These are phyloP conservation scores for Hirsutella thompsonii DNA, from an alignment of 2,329 filamentous ascomycete species.

Conservation along the genomic window DNA sequence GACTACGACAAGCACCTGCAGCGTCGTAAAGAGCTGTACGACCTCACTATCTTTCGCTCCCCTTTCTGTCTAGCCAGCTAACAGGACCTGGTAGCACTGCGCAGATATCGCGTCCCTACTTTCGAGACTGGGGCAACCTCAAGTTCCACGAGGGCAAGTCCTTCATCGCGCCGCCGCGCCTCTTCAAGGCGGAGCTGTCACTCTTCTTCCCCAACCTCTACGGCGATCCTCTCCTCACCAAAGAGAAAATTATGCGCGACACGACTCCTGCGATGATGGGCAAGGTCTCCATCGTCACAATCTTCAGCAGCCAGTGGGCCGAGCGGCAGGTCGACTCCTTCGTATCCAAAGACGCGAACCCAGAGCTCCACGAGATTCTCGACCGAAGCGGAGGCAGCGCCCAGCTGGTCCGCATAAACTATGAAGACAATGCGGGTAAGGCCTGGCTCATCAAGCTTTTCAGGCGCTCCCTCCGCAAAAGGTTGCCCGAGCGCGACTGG, in stretches of 20 bases:
- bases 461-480: constrained; percentile 35
- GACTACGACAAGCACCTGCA: constrained; percentile 75
- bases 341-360: constrained; percentile 50
- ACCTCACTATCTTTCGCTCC: neutral
- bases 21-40: constrained; percentile 62
- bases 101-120: constrained; percentile 78
- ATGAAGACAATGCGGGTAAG: constrained; percentile 69
- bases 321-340: constrained; percentile 69
- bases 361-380: constrained; percentile 53
- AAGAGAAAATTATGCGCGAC: constrained; percentile 37
- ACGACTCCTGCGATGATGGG: constrained; percentile 66
- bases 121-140: constrained; percentile 88
- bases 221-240: constrained; percentile 60
- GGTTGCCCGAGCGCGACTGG: constrained; percentile 39
- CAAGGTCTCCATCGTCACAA: constrained; percentile 62
- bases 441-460: constrained; percentile 46
- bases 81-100: constrained; percentile 38
- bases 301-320: constrained; percentile 80
- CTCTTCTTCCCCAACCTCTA: constrained; percentile 90
- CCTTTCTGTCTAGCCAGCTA: too few relatives aligned
- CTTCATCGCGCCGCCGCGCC: constrained; percentile 71
- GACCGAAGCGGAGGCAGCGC: constrained; percentile 36
- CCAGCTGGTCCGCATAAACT: constrained; percentile 77
- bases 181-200: constrained; percentile 71
- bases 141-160: constrained; percentile 77